Evolutionary conservation across 148 eudicot species (phyloP).

Genomic region (Rhododendron griersonianum): DNA sequence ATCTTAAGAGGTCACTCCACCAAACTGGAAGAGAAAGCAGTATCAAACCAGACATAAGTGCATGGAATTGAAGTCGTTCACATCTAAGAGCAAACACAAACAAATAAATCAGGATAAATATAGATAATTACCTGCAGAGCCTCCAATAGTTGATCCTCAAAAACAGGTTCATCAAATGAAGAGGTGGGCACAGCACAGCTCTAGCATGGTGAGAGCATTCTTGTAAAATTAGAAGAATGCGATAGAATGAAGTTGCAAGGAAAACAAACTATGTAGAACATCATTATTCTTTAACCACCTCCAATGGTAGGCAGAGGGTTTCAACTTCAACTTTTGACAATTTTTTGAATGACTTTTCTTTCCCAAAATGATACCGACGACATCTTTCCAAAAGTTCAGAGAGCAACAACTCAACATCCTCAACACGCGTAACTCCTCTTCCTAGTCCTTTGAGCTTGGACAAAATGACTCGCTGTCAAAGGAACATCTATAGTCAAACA

Average conservation of each 20-base stretch:
- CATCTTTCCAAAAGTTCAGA: constrained; percentile 59
- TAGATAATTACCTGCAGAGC: constrained; percentile 41
- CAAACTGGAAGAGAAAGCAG: constrained; percentile 25
- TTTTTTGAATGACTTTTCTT: constrained; percentile 24
- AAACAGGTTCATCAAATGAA: constrained; percentile 25
- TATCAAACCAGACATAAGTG: neutral
- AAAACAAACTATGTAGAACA: neutral
- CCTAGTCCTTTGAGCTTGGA: constrained; percentile 72
- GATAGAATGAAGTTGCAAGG: neutral
- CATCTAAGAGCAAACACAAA: neutral
- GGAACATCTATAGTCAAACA: neutral
- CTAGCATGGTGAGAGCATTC: constrained; percentile 14
- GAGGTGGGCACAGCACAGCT: constrained; percentile 43
- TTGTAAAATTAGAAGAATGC: neutral
- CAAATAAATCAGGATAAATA: neutral
- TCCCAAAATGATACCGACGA: constrained; percentile 30
- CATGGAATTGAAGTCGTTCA: neutral
- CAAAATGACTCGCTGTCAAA: constrained; percentile 57
- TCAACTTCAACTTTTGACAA: constrained; percentile 60
- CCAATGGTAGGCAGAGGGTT: constrained; percentile 71
- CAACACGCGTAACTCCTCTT: constrained; percentile 40
- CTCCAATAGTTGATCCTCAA: constrained; percentile 45
- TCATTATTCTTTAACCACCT: constrained; percentile 28
- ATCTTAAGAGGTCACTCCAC: constrained; percentile 37
- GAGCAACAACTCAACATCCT: constrained; percentile 45